A percentile compares a stretch with the other conserved stretches of the same genome.
Conservation (phyloP, 371 early-diverging fungal genomes). For the Mucor velutinosus region DNA sequence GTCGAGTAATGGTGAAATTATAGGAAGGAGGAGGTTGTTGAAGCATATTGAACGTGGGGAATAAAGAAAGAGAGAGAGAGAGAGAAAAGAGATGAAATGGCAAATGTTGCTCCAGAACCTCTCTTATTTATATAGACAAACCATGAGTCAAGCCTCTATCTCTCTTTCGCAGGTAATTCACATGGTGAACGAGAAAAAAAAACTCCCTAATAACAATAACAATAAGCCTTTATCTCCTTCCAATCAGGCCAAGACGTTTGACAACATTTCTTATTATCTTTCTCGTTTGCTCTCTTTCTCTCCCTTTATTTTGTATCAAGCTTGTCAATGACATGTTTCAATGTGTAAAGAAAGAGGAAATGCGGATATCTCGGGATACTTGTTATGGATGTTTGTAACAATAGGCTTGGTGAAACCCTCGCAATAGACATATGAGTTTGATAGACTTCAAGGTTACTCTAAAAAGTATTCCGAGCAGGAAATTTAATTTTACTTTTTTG, state of each 20-base stretch:
- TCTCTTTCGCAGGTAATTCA: not conserved
- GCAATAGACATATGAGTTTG: conserved; percentile 7
- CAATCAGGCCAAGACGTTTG: not conserved
- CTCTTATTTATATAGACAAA: not conserved
- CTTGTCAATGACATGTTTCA: conserved; percentile 14
- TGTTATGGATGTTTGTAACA: conserved; percentile 4
- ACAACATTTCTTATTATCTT: not conserved
- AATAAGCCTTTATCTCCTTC: conserved; percentile 1
- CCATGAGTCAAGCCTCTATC: not conserved
- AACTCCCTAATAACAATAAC: conserved; percentile 1
- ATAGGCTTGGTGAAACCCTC: conserved; percentile 8
- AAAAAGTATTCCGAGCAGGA: not conserved
- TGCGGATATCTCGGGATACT: not conserved
- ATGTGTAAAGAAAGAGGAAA: not conserved
- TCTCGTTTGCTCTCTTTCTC: not conserved
- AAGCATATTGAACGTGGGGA: conserved; percentile 12
- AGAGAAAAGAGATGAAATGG: not conserved
- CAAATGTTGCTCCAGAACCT: not conserved
- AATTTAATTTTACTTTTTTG: not conserved
- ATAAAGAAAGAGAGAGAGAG: not conserved
- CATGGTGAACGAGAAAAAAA: not conserved
- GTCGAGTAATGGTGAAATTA: conserved; percentile 16
- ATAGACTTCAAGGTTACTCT: not conserved
- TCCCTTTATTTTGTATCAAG: conserved; percentile 8
- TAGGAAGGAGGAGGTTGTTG: conserved; percentile 20